Conservation (phyloP, 257 asterid species). For the Solanum rostratum region DNA sequence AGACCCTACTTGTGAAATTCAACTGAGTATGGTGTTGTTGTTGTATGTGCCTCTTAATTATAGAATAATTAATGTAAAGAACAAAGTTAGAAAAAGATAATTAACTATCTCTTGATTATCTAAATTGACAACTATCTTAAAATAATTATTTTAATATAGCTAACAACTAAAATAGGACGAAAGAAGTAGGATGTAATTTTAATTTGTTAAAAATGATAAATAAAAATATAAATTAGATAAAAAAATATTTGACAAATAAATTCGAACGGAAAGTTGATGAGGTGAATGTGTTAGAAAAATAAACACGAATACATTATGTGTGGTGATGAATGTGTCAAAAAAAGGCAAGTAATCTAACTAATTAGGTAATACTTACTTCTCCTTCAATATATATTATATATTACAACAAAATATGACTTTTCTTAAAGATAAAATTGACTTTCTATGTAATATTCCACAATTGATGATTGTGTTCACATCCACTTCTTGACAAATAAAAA, state of each 20-base stretch:
- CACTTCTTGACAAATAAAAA: neutral
- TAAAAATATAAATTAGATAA: too few species aligned
- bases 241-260: too few species aligned
- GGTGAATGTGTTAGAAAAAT: neutral
- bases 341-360: neutral
- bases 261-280: neutral
- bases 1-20: too few species aligned
- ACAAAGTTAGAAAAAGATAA: too few species aligned
- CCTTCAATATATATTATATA: neutral
- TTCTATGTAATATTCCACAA: neutral
- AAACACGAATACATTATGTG: neutral
- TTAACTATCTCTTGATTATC: too few species aligned
- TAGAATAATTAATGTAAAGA: too few species aligned
- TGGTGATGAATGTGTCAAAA: neutral
- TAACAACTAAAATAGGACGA: too few species aligned
- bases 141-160: too few species aligned
- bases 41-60: too few species aligned
- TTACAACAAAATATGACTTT: neutral
- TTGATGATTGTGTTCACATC: neutral
- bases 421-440: neutral
- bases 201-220: too few species aligned
- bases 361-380: neutral
- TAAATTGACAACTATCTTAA: too few species aligned
- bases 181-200: neutral
- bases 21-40: too few species aligned